These are phyloP conservation scores for Arxiozyma heterogenica DNA, from an alignment of 1,139 yeast genomes.

Conservation along the genomic window DNA sequence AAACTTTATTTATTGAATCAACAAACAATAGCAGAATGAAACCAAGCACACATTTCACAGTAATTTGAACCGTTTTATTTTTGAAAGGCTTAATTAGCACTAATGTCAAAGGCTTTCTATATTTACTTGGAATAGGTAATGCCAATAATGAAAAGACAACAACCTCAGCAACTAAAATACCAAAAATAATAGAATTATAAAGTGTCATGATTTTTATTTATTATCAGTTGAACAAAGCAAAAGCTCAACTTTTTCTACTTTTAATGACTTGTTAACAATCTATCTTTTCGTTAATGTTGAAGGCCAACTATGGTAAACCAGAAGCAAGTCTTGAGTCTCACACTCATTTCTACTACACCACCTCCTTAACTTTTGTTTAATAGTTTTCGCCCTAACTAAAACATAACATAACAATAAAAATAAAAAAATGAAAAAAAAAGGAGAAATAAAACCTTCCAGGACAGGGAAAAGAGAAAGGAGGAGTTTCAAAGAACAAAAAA, in stretches of 20 bases:
- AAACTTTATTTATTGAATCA: constrained; percentile 82
- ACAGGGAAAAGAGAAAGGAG: neutral
- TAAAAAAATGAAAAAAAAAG: no score
- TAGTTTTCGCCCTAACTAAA: no score
- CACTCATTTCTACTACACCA: no score
- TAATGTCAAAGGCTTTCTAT: constrained; percentile 60
- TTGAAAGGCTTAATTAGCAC: constrained; percentile 62
- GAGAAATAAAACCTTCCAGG: neutral
- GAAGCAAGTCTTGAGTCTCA: neutral
- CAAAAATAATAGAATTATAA: constrained; percentile 44
- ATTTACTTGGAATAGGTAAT: constrained; percentile 70
- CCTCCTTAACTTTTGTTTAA: no score
- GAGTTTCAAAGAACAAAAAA: neutral
- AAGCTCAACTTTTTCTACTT: neutral
- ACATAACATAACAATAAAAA: no score
- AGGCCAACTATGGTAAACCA: no score
- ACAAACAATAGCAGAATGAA: constrained; percentile 77
- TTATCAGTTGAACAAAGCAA: neutral
- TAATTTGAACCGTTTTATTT: constrained; percentile 63
- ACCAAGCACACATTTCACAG: constrained; percentile 72
- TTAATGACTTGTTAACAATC: no score
- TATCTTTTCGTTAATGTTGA: no score
- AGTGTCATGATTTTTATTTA: constrained; percentile 18
- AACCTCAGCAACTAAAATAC: constrained; percentile 68
- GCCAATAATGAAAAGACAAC: constrained; percentile 72